Evolutionary conservation across 345 rosid species (phyloP).

Genomic region (thale cress (Arabidopsis thaliana)): TAIR10.1 NC_003070.9:3743501-3744000

Average conservation of each 20-base stretch:
- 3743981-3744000: constrained; percentile 11
- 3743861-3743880: constrained; percentile 67
- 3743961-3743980: background rate
- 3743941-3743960: background rate
- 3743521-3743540: constrained; percentile 36
- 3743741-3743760: background rate
- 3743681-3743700: background rate
- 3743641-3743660: background rate
- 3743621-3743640: constrained; percentile 88
- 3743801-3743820: constrained; percentile 84
- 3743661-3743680: background rate
- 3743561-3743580: constrained; percentile 53
- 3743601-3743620: constrained; percentile 99
- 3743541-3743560: background rate
- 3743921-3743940: background rate
- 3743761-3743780: background rate
- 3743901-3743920: background rate
- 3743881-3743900: constrained; percentile 52
- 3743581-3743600: constrained; percentile 99
- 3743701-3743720: background rate
- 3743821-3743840: constrained; percentile 86
- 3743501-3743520: background rate
- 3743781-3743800: constrained; percentile 69
- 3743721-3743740: background rate
- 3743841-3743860: constrained; percentile 87